Base-by-base conservation (phyloP, 2,329 filamentous ascomycete genomes). In the Cercospora brassicicola region DNA sequence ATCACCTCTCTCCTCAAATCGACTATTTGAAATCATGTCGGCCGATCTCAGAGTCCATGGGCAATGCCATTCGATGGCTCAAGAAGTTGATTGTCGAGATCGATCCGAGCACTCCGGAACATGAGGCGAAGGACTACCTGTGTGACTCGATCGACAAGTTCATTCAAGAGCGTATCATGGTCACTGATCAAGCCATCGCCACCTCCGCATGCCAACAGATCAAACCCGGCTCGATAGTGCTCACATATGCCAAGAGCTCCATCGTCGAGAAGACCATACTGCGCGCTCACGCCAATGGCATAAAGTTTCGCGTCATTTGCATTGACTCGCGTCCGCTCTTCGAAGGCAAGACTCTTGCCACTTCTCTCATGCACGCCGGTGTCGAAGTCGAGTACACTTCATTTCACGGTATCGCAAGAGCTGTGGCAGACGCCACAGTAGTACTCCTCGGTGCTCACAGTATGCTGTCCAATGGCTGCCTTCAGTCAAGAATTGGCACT, bases 1-100 rank as follows among this genome's bases (percentile, higher is more conserved):
- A 98, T 80, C 89, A 93, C 71, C 88, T 99, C 68, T 95, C 93
- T 76, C 92, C 94, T 42, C 95, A 99, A 81, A 97, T 99, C 76
- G 93, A 96, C 72, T 97, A 96, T 77, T 87, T 99, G 69, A 92
- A 92, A 68, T 93, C 93, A 73, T 97, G 94, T 77, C 90, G 95
- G n/a, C 94, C 95, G 36, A 91, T 99, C 81, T 96, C 92, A 73
- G 95, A 97, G 80, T 93, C 92, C 70, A 97, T 98, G 90, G 95
- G 95, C 69, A 99, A 98, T 79, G 93, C 93, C 39, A 96, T 99
- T 77, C 89, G 95, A 64, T 94, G 93, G 85, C 86, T 99, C 60
- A 99, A 99, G 83, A 88, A 97, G 59, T 89, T 93, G 76, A 94
- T 99, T 77, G 91, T 92, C 75, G 93, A 93, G 74, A 90, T 97